These are phyloP conservation scores for Beauveria varroae DNA, from an alignment of 2,329 filamentous ascomycete genomes.

Conservation along the genomic window DNA sequence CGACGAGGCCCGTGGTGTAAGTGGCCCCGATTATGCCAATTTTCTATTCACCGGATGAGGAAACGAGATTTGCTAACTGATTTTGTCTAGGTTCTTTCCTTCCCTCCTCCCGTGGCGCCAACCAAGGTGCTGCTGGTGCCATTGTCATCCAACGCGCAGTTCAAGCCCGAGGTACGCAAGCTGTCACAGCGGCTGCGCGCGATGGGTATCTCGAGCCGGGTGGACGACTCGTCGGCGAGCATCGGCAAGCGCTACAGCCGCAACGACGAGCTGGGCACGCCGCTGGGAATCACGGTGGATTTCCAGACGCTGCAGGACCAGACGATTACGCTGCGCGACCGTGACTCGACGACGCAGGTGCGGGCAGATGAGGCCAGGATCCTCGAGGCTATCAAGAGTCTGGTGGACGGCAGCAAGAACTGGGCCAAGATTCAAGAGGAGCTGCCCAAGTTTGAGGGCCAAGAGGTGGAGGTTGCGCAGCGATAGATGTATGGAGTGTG, in stretches of 20 bases:
- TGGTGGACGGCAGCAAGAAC: conserved; percentile 40
- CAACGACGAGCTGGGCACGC: conserved; percentile 93
- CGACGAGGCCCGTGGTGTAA: conserved; percentile 74
- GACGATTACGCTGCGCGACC: conserved; percentile 80
- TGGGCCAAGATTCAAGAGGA: conserved; percentile 66
- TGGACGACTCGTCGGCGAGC: conserved; percentile 84
- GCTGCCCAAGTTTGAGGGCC: conserved; percentile 77
- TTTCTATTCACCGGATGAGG: background rate
- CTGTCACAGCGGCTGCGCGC: conserved; percentile 71
- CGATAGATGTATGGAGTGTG: conserved; percentile 17
- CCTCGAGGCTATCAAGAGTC: conserved; percentile 60
- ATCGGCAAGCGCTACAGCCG: conserved; percentile 93
- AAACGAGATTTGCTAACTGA: conserved; percentile 8
- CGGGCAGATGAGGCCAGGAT: conserved; percentile 76
- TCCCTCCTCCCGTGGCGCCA: conserved; percentile 65
- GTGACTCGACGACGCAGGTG: conserved; percentile 86
- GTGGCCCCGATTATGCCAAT: conserved; percentile 26
- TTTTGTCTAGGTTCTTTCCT: conserved; percentile 40
- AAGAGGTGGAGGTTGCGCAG: conserved; percentile 47
- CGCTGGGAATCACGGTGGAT: conserved; percentile 88
- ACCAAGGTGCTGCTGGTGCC: conserved; percentile 93
- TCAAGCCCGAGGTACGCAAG: conserved; percentile 67
- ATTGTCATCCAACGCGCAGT: conserved; percentile 71
- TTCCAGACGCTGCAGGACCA: conserved; percentile 90
- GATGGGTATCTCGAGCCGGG: conserved; percentile 70